A percentile compares a stretch with the other conserved stretches of the same genome.
Evolutionary conservation across 192 early-diverging fungal species (phyloP).

Genomic region (Coemansia sp.): DNA sequence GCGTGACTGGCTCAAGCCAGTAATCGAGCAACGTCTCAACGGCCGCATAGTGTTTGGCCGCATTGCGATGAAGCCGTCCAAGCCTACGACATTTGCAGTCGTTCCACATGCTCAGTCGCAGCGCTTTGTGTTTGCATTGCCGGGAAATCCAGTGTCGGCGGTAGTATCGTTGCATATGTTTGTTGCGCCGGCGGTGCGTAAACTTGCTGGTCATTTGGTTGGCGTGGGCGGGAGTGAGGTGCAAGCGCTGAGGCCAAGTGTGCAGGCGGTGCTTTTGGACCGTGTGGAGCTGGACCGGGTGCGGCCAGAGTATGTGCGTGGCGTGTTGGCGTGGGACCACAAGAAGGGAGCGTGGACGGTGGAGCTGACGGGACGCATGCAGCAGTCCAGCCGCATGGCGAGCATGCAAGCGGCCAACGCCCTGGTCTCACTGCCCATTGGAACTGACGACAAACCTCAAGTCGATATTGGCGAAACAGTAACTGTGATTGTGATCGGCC

Average conservation of each 20-base stretch:
- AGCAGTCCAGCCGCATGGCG: slow-evolving; percentile 76
- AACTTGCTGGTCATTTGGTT: slow-evolving; percentile 64
- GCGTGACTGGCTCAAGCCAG: slow-evolving; percentile 84
- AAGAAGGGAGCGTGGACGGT: slow-evolving; percentile 37
- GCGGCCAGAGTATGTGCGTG: slow-evolving; percentile 38
- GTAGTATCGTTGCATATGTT: slow-evolving; percentile 87
- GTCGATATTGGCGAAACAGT: slow-evolving; percentile 18
- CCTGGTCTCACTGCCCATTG: slow-evolving; percentile 68
- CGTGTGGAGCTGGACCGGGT: slow-evolving; percentile 35
- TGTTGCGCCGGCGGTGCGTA: slow-evolving; percentile 79
- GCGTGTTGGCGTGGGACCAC: slow-evolving; percentile 28
- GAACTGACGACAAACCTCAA: slow-evolving; percentile 16
- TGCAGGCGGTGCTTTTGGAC: slow-evolving; percentile 68
- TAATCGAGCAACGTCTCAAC: slow-evolving; percentile 71
- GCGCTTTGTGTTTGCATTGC: slow-evolving; percentile 81
- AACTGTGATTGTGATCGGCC: slow-evolving; percentile 29
- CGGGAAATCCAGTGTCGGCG: slow-evolving; percentile 94
- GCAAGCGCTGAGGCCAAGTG: slow-evolving; percentile 58
- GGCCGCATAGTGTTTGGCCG: slow-evolving; percentile 88
- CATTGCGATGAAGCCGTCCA: slow-evolving; percentile 89
- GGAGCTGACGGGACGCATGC: slow-evolving; percentile 61
- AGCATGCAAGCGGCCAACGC: slow-evolving; percentile 78
- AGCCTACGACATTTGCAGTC: slow-evolving; percentile 94
- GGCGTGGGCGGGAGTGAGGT: background rate
- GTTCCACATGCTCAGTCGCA: slow-evolving; percentile 23